These are phyloP conservation scores for Candida easanensis DNA, from an alignment of 805 yeast genomes.

Conservation along the genomic window DNA sequence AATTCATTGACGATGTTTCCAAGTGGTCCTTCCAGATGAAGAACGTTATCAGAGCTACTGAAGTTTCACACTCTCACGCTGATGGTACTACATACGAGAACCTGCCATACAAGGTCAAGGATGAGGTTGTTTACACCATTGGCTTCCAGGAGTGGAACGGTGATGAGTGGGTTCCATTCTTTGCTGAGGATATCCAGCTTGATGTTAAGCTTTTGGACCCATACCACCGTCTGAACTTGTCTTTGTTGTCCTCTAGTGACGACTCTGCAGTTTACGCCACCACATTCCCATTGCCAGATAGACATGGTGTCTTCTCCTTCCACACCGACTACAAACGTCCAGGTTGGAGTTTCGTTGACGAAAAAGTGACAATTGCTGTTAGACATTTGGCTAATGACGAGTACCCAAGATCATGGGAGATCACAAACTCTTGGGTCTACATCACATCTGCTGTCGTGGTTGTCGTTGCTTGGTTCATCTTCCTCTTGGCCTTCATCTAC, in stretches of 20 bases:
- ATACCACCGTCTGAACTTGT: constrained; percentile 75
- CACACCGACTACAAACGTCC: constrained; percentile 70
- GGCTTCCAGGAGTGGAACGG: constrained; percentile 49
- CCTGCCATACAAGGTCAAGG: constrained; percentile 68
- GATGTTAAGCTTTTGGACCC: constrained; percentile 93
- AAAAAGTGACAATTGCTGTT: constrained; percentile 70
- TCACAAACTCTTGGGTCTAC: constrained; percentile 91
- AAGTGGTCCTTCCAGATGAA: constrained; percentile 76
- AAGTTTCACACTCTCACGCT: constrained; percentile 51
- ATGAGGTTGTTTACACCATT: constrained; percentile 56
- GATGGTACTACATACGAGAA: constrained; percentile 41
- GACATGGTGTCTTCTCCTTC: constrained; percentile 94
- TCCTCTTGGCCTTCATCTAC: constrained; percentile 58
- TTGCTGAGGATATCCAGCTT: constrained; percentile 67
- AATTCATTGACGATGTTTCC: constrained; percentile 42
- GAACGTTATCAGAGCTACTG: constrained; percentile 56
- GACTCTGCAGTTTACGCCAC: constrained; percentile 43
- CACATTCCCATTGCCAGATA: constrained; percentile 80
- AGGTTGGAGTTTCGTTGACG: constrained; percentile 68
- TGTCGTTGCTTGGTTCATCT: constrained; percentile 70
- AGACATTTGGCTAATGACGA: constrained; percentile 96
- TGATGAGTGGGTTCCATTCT: constrained; percentile 67
- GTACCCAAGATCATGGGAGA: constrained; percentile 88
- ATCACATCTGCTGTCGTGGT: constrained; percentile 69
- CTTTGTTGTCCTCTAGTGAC: constrained; percentile 35